Evolutionary conservation across 805 yeast species (phyloP).

Genomic region (Kodamaea neixiangensis): DNA sequence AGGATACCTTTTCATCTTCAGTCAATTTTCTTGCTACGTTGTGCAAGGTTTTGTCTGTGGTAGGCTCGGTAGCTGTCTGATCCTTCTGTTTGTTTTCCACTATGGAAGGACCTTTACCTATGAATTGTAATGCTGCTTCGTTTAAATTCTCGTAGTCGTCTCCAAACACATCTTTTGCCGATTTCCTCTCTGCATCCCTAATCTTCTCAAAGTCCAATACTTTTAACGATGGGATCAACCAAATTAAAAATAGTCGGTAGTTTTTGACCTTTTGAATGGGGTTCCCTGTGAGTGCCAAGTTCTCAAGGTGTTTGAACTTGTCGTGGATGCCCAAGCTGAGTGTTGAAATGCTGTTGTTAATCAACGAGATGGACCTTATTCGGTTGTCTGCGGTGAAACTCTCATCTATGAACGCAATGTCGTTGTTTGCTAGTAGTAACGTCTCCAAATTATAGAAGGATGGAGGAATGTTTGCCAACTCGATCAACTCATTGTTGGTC

Average conservation of each 20-base stretch:
- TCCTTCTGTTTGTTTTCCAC: not conserved
- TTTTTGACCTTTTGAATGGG: constrained; percentile 50
- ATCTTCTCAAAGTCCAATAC: constrained; percentile 71
- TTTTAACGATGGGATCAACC: constrained; percentile 62
- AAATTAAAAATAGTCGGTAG: constrained; percentile 61
- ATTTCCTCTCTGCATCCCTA: constrained; percentile 51
- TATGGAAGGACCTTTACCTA: constrained; percentile 14
- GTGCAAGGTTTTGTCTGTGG: constrained; percentile 34
- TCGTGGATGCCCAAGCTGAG: constrained; percentile 37
- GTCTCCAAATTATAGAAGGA: constrained; percentile 44
- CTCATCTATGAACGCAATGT: constrained; percentile 45
- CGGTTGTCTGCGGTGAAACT: constrained; percentile 38
- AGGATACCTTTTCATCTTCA: constrained; percentile 50
- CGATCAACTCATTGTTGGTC: constrained; percentile 69
- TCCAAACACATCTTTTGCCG: constrained; percentile 47
- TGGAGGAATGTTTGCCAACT: constrained; percentile 51
- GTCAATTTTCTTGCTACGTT: constrained; percentile 48
- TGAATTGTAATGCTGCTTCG: constrained; percentile 17
- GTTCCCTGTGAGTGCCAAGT: constrained; percentile 58
- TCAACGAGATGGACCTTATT: constrained; percentile 51
- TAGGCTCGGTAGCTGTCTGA: constrained; percentile 9
- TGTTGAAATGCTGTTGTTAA: constrained; percentile 50
- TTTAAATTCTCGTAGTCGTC: constrained; percentile 19
- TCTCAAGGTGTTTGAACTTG: constrained; percentile 43
- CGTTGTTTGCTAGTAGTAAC: constrained; percentile 64